Evolutionary conservation across 805 yeast genomes (phyloP), one percentile per base, ranked within the genome.

Genomic region (Metschnikowia cubensis): DNA sequence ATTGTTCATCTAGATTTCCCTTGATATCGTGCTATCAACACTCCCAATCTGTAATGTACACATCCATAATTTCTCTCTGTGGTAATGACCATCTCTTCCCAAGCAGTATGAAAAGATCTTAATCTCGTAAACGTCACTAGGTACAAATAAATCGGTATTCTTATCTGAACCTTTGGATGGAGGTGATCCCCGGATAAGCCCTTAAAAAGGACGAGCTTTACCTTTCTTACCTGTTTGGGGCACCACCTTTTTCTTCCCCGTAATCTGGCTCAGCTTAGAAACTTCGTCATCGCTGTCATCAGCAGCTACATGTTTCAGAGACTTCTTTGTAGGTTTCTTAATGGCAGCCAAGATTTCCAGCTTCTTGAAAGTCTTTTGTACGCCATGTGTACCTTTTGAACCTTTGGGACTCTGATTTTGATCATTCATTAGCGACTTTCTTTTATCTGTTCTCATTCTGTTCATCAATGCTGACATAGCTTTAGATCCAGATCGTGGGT

Each of bases 401-500:
- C 39, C 34, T 22, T 15, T 38, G 14, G 4, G 21, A 21, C 29
- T 20, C 15, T 7, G 18, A 33, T 34, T 13, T 42, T 51, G 20
- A 51, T 35, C 22, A 51, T 59, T n/a, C 33, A 15, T 17, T 22
- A 43, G 34, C 6, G 39, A 25, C 11, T 55, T 55, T 36, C 72
- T 48, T 18, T 50, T 59, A 3, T 57, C 56, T 35, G 64, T 59
- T 39, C 74, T 61, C 64, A 70, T 60, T 46, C 60, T 67, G 52
- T 72, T 70, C 66, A 70, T 59, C 47, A 73, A 63, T 6, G 75
- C 70, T 14, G 59, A 50, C 71, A 73, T 70, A 2, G 77, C 69
- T 49, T 60, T 62, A 6, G 72, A 68, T 25, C 59, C 57, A 11
- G 53, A 43, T n/a, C 51, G 32, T 7, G 52, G 41, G 21, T 56